Base-by-base conservation (phyloP, 1,284 basidiomycete genomes). In the Xerocomus minutiporus region DNA sequence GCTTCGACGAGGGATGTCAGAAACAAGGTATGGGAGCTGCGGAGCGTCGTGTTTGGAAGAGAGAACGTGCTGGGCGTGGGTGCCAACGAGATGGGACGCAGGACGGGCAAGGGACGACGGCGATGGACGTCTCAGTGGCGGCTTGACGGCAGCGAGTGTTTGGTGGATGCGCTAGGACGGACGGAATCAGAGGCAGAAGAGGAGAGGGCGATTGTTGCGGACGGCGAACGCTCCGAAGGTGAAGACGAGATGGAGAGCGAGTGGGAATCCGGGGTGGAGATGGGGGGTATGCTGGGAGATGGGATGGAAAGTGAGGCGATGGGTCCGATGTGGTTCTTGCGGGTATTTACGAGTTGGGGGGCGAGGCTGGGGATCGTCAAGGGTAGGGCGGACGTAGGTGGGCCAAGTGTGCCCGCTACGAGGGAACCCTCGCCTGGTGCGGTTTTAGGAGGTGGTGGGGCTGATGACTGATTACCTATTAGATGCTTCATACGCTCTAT, bases 181-280 rank as follows among this genome's bases (percentile, higher is more conserved):
- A 89, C 85, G 52, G 86, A 87, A 71, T 82, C 79, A 55, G 87
- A 90, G 67, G 86, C 75, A 23, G 84, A 84, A 60, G 87, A 89
- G 58, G 88, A 90, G 65, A 70, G 68, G 39, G 71, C 62, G 47
- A 67, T 61, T 13, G 52, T 55, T 48, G 59, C 57, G 17, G 63
- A 61, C 9, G 59, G 53, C 7, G 64, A 67, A 20, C 63, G 48
- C 8, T 65, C 59, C 2, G 65, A 66, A 38, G 59, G 44, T 8
- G 63, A 64, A 20, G 62, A 80, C 5, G 79, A 78, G 34, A 71
- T 67, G 23, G 60, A 68, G 48, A 68, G 64, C 41, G 60, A 66
- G 47, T 55, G 51, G 13, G 61, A 63, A 29, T 52, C 45, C 3
- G 59, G 54, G 0, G 41, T 41, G 12, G 70, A 63, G 38, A 54